Evolutionary conservation across 441 rosid genomes (phyloP).

Genomic region (Aquilaria agallochum): DNA sequence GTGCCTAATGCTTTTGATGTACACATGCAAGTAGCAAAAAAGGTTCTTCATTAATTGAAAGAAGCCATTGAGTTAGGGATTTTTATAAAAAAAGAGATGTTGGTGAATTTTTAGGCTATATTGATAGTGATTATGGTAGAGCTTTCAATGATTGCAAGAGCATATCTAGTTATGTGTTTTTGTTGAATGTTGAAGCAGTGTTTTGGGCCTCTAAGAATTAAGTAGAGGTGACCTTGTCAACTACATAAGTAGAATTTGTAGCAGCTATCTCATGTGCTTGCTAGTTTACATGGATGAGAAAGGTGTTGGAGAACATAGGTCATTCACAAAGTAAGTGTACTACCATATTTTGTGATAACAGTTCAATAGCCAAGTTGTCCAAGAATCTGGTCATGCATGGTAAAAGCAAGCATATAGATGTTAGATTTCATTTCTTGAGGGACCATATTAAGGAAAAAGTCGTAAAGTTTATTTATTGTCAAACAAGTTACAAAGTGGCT

Average conservation of each 20-base stretch:
- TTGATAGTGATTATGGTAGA: neutral
- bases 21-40: neutral
- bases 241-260: neutral
- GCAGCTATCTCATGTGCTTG: neutral
- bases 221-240: neutral
- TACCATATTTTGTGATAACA: neutral
- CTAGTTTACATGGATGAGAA: neutral
- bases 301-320: neutral
- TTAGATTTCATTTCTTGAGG: neutral
- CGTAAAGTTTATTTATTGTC: neutral
- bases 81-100: neutral
- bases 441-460: neutral
- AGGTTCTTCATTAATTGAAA: neutral
- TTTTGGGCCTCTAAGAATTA: neutral
- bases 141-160: neutral
- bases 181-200: neutral
- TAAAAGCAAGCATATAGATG: neutral
- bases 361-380: neutral
- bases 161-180: neutral
- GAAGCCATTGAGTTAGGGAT: neutral
- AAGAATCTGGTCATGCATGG: neutral
- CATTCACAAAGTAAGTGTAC: neutral
- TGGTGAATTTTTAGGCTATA: neutral
- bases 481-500: neutral
- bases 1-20: neutral